These are phyloP conservation scores for Skeletonema potamos DNA, from an alignment of 108 stramenopile species.

Conservation along the genomic window DNA sequence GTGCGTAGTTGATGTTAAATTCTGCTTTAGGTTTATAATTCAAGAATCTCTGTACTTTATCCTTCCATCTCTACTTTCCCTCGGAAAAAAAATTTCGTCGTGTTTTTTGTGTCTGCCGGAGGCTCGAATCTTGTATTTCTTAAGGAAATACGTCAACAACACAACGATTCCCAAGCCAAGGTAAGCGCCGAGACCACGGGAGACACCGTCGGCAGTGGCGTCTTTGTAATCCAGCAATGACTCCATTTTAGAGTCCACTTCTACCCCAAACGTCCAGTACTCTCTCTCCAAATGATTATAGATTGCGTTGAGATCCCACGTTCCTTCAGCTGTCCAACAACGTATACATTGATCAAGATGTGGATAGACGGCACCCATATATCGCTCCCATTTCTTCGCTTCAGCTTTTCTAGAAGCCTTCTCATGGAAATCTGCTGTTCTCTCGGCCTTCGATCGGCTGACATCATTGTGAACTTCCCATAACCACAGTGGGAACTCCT, in stretches of 20 bases:
- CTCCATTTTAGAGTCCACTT: conserved; percentile 10
- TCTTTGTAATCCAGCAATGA: conserved; percentile 17
- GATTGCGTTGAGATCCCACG: conserved; percentile 43
- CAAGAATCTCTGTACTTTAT: too few relatives aligned
- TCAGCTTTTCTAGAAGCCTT: conserved; percentile 8
- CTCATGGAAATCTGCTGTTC: conserved; percentile 11
- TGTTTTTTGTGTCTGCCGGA: conserved; percentile 40
- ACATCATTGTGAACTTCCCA: conserved; percentile 53
- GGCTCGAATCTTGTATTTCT: conserved; percentile 11
- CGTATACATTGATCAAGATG: conserved; percentile 24
- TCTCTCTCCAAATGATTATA: conserved; percentile 35
- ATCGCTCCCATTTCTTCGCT: conserved; percentile 15
- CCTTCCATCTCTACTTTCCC: too few relatives aligned
- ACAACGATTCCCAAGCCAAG: conserved; percentile 3
- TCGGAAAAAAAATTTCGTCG: not conserved
- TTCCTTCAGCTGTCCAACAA: conserved; percentile 24
- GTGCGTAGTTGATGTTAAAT: too few relatives aligned
- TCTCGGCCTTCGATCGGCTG: conserved; percentile 18
- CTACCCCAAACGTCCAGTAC: conserved; percentile 39
- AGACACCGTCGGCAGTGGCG: not conserved
- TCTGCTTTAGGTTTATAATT: too few relatives aligned
- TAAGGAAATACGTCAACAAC: not conserved
- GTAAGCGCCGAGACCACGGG: not conserved
- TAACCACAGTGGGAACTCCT: conserved; percentile 44
- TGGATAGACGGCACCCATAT: conserved; percentile 37